Percentiles rank a stretch among this genome's conserved stretches.
Conservation (phyloP, 495 filamentous ascomycete genomes). For the Hypoxylon lienhwacheense region DNA sequence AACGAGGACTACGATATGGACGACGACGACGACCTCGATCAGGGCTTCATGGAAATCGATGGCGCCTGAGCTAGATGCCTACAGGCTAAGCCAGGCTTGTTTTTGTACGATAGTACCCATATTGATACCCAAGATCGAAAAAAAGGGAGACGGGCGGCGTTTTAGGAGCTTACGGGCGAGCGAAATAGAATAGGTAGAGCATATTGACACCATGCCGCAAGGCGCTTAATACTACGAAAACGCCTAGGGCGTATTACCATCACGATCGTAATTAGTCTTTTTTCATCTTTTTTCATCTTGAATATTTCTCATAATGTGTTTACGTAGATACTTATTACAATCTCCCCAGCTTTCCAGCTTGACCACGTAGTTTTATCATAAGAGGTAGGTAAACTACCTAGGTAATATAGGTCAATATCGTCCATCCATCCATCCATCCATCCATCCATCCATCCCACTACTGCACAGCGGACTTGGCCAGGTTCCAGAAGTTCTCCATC, state of each 20-base stretch:
- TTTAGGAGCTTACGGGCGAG: too few relatives aligned
- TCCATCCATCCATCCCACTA: constrained; percentile 2
- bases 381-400: too few relatives aligned
- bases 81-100: background rate
- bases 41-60: constrained; percentile 66
- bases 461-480: constrained; percentile 68
- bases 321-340: constrained; percentile 17
- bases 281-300: background rate
- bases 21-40: constrained; percentile 63
- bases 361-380: background rate
- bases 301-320: too few relatives aligned
- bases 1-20: constrained; percentile 60
- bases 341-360: constrained; percentile 12
- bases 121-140: too few relatives aligned
- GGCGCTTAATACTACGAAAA: background rate
- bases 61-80: constrained; percentile 7
- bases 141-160: background rate
- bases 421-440: too few relatives aligned
- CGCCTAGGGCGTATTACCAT: background rate
- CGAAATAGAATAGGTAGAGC: background rate
- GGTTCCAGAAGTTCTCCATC: constrained; percentile 95
- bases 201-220: background rate
- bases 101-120: constrained; percentile 3
- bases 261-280: too few relatives aligned
- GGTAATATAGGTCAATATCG: too few relatives aligned